Base-by-base conservation (phyloP, 805 yeast genomes). In the Teunomyces kruisii region DNA sequence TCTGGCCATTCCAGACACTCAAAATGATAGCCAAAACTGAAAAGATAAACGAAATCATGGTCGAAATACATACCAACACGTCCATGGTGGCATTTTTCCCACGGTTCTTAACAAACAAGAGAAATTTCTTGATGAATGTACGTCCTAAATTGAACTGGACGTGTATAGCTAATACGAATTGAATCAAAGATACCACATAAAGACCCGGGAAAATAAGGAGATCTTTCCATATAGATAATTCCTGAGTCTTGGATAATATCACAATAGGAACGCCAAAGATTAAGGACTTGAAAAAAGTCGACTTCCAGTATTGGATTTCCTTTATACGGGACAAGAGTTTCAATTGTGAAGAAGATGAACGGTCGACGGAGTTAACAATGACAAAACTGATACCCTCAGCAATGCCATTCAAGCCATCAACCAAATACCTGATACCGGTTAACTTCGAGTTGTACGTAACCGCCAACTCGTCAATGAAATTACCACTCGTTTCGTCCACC, bases 11-110 rank as follows among this genome's bases (percentile, higher is more conserved):
- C 59, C 76, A 53, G 14, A 81, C 68, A 32, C 80, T 72, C 29
- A 73, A 62, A 1, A 77, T 26, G 49, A 89, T 79, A 0, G 94
- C 78, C 19, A 80, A 61, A 1, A 86, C 60, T 1, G 97, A 90
- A 56, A 88, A 92, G 4, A 71, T 39, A 58, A 81, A 94, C 4
- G 97, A 88, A 16, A 86, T 81, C 40, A 84, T 67, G 0, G 97
- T 90, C 3, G 97, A 88, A 15, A 87, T 72, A 42, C 86, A 83
- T 30, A 94, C 90, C 48, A 94, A 72, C 2, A 92, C 86, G 64
- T 94, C 99, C 99, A 94, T 95, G 6, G 92, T 89, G 17, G 88
- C 82, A 45, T 60, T 64, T 17, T 47, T 56, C n/a, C 80, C 68
- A 5, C 83, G 76, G 56, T 87, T 90, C 43, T 72, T 72, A 16